Base-by-base conservation (phyloP, 257 asterid genomes). In the Haberlea rhodopensis region DNA sequence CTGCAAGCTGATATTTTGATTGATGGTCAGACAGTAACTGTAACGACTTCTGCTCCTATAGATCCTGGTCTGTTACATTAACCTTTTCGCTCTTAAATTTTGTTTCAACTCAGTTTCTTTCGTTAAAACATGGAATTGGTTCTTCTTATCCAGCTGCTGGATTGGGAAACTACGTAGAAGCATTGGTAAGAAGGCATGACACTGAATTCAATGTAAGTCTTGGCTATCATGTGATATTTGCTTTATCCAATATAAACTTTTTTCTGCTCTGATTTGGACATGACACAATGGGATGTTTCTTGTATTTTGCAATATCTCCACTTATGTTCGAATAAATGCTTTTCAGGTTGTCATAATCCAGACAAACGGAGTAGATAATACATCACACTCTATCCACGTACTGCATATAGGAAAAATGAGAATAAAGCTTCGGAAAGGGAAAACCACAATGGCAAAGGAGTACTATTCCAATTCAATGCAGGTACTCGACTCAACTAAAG, bases 101-200 rank as follows among this genome's bases (percentile, higher is more conserved):
- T 48, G 23, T 65, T 3, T 21, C 1, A 32, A 6, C 53, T 32
- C 24, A 13, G n/a, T 51, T 34, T 51, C 43, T 51, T 57, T 5
- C 29, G 45, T 23, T 20, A 11, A 26, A 34, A 29, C 55, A 67
- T 72, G 70, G 62, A 62, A 58, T 13, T 18, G 11, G 22, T 68
- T 61, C n/a, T n/a, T n/a, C 73, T 34, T 60, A 40, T 75, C 68
- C 94, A 92, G 99, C 97, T 78, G 83, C 96, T 6, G 97, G 97
- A 78, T 76, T 94, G 73, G 96, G 96, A 53, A 94, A 87, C 86
- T 94, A 89, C 60, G 95, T 94, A 53, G 97, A 94, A 80, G 96
- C 99, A 72, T 74, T 94, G 85, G 95, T 87, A 60, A 83, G 99
- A 46, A 85, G 96, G 75, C 97, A 87, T 21, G 96, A 89, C 69